These are phyloP conservation scores for Cercis canadensis DNA, from an alignment of 306 rosid genomes.

Conservation along the genomic window DNA sequence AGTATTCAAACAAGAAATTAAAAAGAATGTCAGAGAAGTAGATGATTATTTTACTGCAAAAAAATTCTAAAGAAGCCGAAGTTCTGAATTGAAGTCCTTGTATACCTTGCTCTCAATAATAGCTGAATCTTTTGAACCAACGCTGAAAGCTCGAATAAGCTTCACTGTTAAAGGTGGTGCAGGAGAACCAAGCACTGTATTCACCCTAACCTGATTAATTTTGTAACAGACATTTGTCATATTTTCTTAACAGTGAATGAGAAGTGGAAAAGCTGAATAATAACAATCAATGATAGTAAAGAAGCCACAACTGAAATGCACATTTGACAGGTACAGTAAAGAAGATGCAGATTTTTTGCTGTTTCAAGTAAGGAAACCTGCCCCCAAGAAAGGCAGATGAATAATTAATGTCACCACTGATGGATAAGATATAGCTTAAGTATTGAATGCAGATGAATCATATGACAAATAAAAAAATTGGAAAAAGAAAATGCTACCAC, in stretches of 20 bases:
- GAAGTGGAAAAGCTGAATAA: slow-evolving; percentile 24
- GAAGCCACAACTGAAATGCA: slow-evolving; percentile 30
- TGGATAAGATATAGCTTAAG: too few species aligned
- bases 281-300: slow-evolving; percentile 13
- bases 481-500: background rate
- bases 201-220: slow-evolving; percentile 80
- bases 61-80: slow-evolving; percentile 1
- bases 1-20: slow-evolving; percentile 34
- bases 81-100: slow-evolving; percentile 28
- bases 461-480: slow-evolving; percentile 7
- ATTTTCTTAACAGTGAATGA: slow-evolving; percentile 17
- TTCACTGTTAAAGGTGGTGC: slow-evolving; percentile 89
- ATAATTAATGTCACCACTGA: too few species aligned
- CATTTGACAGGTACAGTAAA: slow-evolving; percentile 14
- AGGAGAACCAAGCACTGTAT: slow-evolving; percentile 88
- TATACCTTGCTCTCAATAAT: slow-evolving; percentile 69
- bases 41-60: slow-evolving; percentile 2
- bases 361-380: too few species aligned
- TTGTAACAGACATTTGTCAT: slow-evolving; percentile 31
- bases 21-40: slow-evolving; percentile 14
- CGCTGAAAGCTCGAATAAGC: slow-evolving; percentile 67
- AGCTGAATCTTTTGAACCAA: slow-evolving; percentile 67
- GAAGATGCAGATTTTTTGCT: slow-evolving; percentile 9
- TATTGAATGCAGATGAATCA: slow-evolving; percentile 33
- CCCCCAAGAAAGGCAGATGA: too few species aligned